These are phyloP conservation scores for Cardiospermum halicacabum DNA, from an alignment of 345 rosid species.

Conservation along the genomic window DNA sequence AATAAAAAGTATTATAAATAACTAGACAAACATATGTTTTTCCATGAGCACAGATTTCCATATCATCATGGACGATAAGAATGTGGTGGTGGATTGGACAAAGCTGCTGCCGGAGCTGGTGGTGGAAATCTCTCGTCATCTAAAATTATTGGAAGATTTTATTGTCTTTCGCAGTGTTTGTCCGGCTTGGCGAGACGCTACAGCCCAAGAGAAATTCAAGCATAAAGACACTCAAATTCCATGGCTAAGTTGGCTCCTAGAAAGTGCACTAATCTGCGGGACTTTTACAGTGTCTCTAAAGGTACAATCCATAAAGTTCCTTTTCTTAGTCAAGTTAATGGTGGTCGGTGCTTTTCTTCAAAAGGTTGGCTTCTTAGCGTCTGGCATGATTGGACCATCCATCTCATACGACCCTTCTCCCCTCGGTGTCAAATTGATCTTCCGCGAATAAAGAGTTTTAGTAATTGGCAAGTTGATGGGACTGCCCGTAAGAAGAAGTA, in stretches of 20 bases:
- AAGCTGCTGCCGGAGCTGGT: not conserved
- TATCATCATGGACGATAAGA: no score
- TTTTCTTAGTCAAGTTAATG: no score
- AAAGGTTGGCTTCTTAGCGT: not conserved
- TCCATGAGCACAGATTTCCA: no score
- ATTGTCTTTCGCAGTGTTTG: not conserved
- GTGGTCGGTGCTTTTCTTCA: not conserved
- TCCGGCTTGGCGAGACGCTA: not conserved
- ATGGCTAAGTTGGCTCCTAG: not conserved
- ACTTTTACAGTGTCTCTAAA: no score
- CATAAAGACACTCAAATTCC: not conserved
- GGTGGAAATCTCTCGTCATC: not conserved
- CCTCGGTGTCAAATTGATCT: not conserved
- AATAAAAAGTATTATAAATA: no score
- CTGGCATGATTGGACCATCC: not conserved
- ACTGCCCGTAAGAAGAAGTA: no score
- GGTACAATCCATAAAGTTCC: no score
- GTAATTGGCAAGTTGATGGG: no score
- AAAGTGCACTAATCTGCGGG: no score
- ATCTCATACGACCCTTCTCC: not conserved
- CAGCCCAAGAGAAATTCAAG: not conserved
- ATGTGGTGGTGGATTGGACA: no score
- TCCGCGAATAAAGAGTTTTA: not conserved
- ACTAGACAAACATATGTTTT: no score
- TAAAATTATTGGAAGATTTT: not conserved